Evolutionary conservation across 805 yeast species (phyloP), one percentile per base, ranked within the genome.

Genomic region (Candida yuanshanica): DNA sequence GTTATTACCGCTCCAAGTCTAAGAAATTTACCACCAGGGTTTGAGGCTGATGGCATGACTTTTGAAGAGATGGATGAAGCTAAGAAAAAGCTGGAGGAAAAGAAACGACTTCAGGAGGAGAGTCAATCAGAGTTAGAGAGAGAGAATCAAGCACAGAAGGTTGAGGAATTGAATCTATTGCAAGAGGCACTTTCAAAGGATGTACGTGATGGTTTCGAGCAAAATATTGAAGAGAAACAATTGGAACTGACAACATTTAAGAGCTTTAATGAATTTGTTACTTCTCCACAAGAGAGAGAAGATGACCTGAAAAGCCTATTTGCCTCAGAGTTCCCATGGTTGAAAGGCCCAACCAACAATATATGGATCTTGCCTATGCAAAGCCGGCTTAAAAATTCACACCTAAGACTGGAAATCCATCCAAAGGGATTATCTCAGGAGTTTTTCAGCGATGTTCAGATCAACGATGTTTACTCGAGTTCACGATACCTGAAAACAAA

Each of bases 1-100:
- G 65, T 81, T 4, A 69, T 69, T 12, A 70, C 82, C 1, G 68
- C 72, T 1, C 85, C 88, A 0, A 69, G 75, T 0, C 59, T 83
- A 12, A 64, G 69, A 27, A 71, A 69, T 7, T 39, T 53, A 3
- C 53, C 55, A 9, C 29, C 42, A 25, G 56, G 42, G 20, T 39
- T 41, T 18, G 34, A 26, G 2, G 46, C 64, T 8, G 56, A 66
- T 18, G 66, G 62, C 4, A 51, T 58, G 11, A 56, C 69, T 0
- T 35, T 63, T 33, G 51, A 55, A 10, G 67, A 69, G 12, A 52
- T 69, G 41, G 51, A 58, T 7, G 47, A 52, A 20, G 45, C 50
- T 7, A 59, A 50, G 37, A 38, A 45, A 20, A 50, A 53, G 13
- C 29, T 53, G 6, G 52, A 49, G n/a, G 31, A 35, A 22, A 36